Evolutionary conservation across 1,139 yeast genomes (phyloP).

Genomic region (Pichia sp.): DNA sequence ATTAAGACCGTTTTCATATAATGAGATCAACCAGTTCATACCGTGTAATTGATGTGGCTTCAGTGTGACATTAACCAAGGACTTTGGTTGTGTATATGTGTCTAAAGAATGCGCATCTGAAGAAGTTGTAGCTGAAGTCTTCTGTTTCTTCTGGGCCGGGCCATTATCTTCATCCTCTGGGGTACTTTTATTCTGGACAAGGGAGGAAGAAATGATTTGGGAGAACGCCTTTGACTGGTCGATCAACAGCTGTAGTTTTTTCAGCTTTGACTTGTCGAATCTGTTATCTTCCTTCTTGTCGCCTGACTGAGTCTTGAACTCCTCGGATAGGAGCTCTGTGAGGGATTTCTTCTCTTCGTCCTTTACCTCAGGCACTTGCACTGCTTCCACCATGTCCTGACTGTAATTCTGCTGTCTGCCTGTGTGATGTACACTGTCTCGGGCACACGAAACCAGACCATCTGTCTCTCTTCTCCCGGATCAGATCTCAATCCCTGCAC

Average conservation of each 20-base stretch:
- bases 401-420: too few relatives aligned
- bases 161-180: constrained; percentile 1
- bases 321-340: constrained; percentile 7
- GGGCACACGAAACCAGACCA: too few relatives aligned
- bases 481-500: too few relatives aligned
- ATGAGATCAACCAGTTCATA: constrained; percentile 82
- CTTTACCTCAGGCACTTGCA: background rate
- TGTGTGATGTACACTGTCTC: too few relatives aligned
- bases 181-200: constrained; percentile 8
- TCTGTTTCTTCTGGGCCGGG: constrained; percentile 10
- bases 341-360: constrained; percentile 3
- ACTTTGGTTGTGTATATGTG: constrained; percentile 52
- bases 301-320: background rate
- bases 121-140: background rate
- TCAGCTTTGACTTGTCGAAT: constrained; percentile 14
- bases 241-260: constrained; percentile 17
- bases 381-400: too few relatives aligned
- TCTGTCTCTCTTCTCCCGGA: too few relatives aligned
- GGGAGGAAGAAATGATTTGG: constrained; percentile 18
- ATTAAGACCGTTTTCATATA: constrained; percentile 90
- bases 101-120: background rate
- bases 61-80: constrained; percentile 65
- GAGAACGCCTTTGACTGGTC: constrained; percentile 24
- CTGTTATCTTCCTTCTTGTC: background rate
- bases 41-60: constrained; percentile 90